phyloP scores from a whole-genome alignment of 257 asterid genomes.

The Euphrasia confusa region DNA sequence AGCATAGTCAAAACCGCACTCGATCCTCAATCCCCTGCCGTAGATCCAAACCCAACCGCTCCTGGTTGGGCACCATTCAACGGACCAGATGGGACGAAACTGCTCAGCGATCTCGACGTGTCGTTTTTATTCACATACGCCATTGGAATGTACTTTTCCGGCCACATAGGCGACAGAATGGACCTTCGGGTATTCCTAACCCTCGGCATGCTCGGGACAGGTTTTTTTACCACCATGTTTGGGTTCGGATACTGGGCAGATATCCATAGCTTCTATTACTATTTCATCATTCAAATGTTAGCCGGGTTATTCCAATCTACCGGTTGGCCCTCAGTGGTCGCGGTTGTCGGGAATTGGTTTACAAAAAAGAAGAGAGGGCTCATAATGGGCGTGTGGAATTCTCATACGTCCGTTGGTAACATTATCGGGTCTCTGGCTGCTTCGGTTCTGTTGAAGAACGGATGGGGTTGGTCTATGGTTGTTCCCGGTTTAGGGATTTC shows the following conservation, averaged over 20 bases:
- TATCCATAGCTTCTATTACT: constrained; percentile 49
- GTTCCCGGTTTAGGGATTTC: constrained; percentile 51
- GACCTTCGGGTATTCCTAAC: constrained; percentile 53
- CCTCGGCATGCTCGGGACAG: constrained; percentile 66
- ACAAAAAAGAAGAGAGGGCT: constrained; percentile 73
- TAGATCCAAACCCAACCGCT: background rate
- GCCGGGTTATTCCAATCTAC: constrained; percentile 73
- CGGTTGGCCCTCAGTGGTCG: constrained; percentile 79
- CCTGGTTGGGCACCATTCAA: constrained; percentile 67
- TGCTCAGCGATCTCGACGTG: constrained; percentile 67
- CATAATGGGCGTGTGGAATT: constrained; percentile 78
- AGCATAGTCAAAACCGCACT: constrained; percentile 75
- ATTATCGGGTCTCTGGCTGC: constrained; percentile 64
- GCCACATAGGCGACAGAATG: constrained; percentile 53
- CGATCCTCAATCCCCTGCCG: constrained; percentile 44
- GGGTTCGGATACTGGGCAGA: constrained; percentile 63
- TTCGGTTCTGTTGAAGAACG: constrained; percentile 45
- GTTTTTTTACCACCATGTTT: constrained; percentile 56
- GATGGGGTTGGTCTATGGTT: constrained; percentile 74
- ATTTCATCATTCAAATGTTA: constrained; percentile 52
- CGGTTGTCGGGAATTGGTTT: constrained; percentile 73
- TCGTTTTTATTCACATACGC: constrained; percentile 63
- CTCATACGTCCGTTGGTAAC: constrained; percentile 72
- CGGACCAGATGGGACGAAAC: constrained; percentile 47
- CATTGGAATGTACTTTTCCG: constrained; percentile 56